Conservation (phyloP, 2,329 filamentous ascomycete species). For the Hymenoscyphus occultus region DNA sequence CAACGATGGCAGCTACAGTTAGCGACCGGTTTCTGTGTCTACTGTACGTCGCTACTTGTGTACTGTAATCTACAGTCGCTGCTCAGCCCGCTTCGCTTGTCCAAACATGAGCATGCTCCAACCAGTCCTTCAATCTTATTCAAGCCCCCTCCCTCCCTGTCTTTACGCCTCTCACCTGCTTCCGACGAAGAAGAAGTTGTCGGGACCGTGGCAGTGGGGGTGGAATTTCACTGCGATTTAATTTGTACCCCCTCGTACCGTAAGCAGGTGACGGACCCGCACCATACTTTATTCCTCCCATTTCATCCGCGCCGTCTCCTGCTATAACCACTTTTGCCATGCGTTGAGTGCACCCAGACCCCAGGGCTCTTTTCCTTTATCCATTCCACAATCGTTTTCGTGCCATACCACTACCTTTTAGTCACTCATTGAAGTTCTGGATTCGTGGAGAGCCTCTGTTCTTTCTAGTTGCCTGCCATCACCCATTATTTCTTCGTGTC, state of each 20-base stretch:
- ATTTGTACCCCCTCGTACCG: slow-evolving; percentile 12
- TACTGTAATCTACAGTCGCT: neutral
- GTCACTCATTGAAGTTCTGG: neutral
- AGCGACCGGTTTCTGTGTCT: neutral
- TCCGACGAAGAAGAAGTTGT: neutral
- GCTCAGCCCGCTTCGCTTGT: neutral
- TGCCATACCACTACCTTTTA: neutral
- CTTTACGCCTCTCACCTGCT: neutral
- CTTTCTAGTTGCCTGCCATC: neutral
- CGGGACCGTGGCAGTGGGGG: neutral
- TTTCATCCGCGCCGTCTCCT: slow-evolving; percentile 8
- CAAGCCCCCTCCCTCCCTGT: neutral
- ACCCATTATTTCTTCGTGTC: slow-evolving; percentile 1
- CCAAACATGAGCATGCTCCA: neutral
- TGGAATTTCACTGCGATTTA: slow-evolving; percentile 3
- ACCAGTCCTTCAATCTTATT: neutral
- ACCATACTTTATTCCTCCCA: slow-evolving; percentile 10
- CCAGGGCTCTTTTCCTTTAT: slow-evolving; percentile 3
- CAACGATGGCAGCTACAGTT: neutral
- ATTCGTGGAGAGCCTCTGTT: neutral
- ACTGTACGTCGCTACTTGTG: neutral
- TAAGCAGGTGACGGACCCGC: slow-evolving; percentile 9
- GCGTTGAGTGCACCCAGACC: slow-evolving; percentile 5
- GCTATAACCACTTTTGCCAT: slow-evolving; percentile 13
- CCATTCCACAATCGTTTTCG: slow-evolving; percentile 13